Base-by-base conservation (phyloP, 306 rosid species). In the Trifolium dubium region DNA sequence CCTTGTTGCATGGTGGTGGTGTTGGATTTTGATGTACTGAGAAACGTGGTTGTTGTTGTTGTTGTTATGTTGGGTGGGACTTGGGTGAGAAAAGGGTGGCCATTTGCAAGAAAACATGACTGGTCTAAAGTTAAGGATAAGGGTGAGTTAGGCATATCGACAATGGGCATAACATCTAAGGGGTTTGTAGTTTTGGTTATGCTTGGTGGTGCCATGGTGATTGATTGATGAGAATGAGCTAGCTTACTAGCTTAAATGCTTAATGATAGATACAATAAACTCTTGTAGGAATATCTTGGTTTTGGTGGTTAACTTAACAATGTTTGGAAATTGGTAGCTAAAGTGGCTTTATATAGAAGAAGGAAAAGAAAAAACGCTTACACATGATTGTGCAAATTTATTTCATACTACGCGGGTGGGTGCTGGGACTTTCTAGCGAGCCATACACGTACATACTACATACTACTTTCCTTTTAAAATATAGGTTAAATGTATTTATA, bases 171-270 rank as follows among this genome's bases (percentile, higher is more conserved):
- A 68, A 59, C 31, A 8, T 82, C 71, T 28, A 44, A 18, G 71
- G 83, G 47, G 3, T 54, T 44, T 3, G 35, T 32, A 5, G 71
- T 68, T 84, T 86, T 89, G 47, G 65, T 68, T 58, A 89, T 59
- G 85, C 84, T 87, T 44, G 93, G 90, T 68, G 95, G 90, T 71
- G 95, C 92, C 95, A 91, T 88, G 80, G 44, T 54, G n/a, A 61
- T 14, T 54, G n/a, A 61, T 14, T 2, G 56, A 3, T 23, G 4
- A 10, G 17, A 64, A 0, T 65, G 0, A 13, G 37, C 6, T 65
- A 41, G 18, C 12, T 65, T 19, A 13, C 3, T 65, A 37, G 32
- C 31, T 18, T 37, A 23, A 23, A 23, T 10, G 39, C 4, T 59
- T 37, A 37, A 15, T 64, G 14, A 51, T 0, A 53, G 28, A 10